Evolutionary conservation across 331 rosid genomes (phyloP), one percentile per base, ranked within the genome.

Genomic region (Quercus phellos): DNA sequence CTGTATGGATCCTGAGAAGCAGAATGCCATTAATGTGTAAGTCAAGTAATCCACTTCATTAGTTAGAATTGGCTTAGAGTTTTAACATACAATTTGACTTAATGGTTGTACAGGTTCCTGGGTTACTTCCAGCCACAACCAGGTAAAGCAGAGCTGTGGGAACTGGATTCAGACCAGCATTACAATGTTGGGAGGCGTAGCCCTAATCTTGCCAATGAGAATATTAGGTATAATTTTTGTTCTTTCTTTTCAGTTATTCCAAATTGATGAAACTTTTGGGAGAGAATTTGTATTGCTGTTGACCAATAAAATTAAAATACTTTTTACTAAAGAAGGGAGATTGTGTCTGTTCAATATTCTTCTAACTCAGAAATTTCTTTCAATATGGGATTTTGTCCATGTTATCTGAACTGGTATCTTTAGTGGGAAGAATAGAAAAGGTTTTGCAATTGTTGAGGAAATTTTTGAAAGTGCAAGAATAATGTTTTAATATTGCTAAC

Each of bases 81-180:
- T 32, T 56, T 80, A 43, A 18, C 72, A 3, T 27, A 55, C 1
- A 82, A 68, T 74, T 80, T 79, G 55, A 66, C 77, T 51, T 70
- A 72, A 72, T 76, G 51, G 61, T 73, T 81, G 59, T 54, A 69
- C 96, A 95, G 99, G 79, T 91, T 95, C 88, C 84, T 92, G 85
- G 99, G 99, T 46, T 86, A 95, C 88, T 91, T 87, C 83, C 98
- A 86, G 82, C 97, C 99, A 8, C 96, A 87, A 51, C 87, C 53
- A 54, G 94, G 94, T 76, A 91, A 86, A 84, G 90, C 97, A 76
- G 91, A 91, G 66, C 79, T 92, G 55, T 95, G 99, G 99, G 94
- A 92, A 77, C 85, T 95, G 76, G 96, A 87, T 78, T 92, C 97
- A 3, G 96, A 95, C 83, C 98, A 91, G 53, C 90, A 95, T 77